These are phyloP conservation scores for Phytopythium chamaehyphon DNA, from an alignment of 352 stramenopile species.

Conservation along the genomic window DNA sequence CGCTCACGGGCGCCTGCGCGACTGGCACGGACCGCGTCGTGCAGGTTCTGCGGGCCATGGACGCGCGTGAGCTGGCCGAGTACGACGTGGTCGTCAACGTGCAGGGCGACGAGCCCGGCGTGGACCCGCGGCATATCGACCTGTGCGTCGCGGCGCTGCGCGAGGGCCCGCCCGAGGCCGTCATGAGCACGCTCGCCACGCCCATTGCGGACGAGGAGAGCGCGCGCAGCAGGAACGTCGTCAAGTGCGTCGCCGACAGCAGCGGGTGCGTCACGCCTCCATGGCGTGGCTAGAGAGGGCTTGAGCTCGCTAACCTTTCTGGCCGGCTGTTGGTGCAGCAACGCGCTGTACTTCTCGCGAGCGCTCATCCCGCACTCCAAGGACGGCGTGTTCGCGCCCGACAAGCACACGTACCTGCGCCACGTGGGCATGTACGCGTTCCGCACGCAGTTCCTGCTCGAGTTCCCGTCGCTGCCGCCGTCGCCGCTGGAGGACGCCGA, in stretches of 20 bases:
- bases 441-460: conserved; percentile 58
- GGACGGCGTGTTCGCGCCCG: conserved; percentile 41
- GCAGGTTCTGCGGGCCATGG: conserved; percentile 45
- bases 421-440: conserved; percentile 86
- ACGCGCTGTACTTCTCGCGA: conserved; percentile 84
- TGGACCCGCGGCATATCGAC: conserved; percentile 79
- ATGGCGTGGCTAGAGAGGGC: background rate
- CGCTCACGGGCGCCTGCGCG: conserved; percentile 62
- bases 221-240: conserved; percentile 54
- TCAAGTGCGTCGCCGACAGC: conserved; percentile 71
- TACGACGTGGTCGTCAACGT: conserved; percentile 85
- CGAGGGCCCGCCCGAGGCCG: conserved; percentile 30
- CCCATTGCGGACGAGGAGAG: conserved; percentile 56
- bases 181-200: conserved; percentile 79
- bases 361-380: conserved; percentile 79
- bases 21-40: conserved; percentile 79
- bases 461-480: conserved; percentile 54
- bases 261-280: conserved; percentile 28
- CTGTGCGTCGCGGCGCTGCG: conserved; percentile 56
- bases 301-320: background rate
- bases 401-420: conserved; percentile 50
- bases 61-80: conserved; percentile 28
- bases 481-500: conserved; percentile 58
- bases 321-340: conserved; percentile 21
- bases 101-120: conserved; percentile 77